Conservation (phyloP, 352 stramenopile genomes). For the Phytophthora colocasiae region DNA sequence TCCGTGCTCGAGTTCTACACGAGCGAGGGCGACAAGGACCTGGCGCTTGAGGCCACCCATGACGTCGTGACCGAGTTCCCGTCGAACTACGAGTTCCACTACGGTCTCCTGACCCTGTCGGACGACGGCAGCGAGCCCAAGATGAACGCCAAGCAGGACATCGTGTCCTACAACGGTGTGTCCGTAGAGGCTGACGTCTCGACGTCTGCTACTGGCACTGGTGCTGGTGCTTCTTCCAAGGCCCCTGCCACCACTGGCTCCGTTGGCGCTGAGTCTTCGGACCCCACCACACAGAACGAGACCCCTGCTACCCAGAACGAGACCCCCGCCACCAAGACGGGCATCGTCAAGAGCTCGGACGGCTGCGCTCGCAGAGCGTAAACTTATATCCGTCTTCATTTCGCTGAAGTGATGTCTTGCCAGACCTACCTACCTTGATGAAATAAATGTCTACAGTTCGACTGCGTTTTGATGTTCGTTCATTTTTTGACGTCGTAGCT, state of each 20-base stretch:
- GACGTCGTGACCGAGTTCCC: slow-evolving; percentile 1
- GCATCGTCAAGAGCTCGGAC: slow-evolving; percentile 18
- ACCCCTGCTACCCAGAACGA: slow-evolving; percentile 15
- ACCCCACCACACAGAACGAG: slow-evolving; percentile 8
- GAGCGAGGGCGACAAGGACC: slow-evolving; percentile 13
- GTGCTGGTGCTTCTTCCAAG: slow-evolving; percentile 2
- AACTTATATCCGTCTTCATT: slow-evolving; percentile 11
- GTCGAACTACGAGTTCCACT: slow-evolving; percentile 4
- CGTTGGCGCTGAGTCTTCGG: slow-evolving; percentile 9
- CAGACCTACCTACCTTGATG: slow-evolving; percentile 5
- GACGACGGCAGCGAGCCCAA: slow-evolving; percentile 17
- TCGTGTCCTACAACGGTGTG: slow-evolving; percentile 26
- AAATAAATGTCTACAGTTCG: slow-evolving; percentile 18
- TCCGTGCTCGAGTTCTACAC: slow-evolving; percentile 10
- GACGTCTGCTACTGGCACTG: slow-evolving; percentile 2
- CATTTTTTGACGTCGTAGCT: not conserved
- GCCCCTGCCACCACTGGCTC: not conserved
- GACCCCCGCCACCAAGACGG: slow-evolving; percentile 17
- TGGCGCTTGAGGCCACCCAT: slow-evolving; percentile 3
- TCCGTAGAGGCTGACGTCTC: slow-evolving; percentile 16
- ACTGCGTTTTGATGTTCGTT: slow-evolving; percentile 3
- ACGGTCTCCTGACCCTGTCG: slow-evolving; percentile 18
- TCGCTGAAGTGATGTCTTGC: not conserved
- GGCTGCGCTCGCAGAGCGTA: slow-evolving; percentile 12
- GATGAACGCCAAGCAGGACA: slow-evolving; percentile 26